Conservation (phyloP, 805 yeast genomes). For the Yamadazyma phyllophila region DNA sequence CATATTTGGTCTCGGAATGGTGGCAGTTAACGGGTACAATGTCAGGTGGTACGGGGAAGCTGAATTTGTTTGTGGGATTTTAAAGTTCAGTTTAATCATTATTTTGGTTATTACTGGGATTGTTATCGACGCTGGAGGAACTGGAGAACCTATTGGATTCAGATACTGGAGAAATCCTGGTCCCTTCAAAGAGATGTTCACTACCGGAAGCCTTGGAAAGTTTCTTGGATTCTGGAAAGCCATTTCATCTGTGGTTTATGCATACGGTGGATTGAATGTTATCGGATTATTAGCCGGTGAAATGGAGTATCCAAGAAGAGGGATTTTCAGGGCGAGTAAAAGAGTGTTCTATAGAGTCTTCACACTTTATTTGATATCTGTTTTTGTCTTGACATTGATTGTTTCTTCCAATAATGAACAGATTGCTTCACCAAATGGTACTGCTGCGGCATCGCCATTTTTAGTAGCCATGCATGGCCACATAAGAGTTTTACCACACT, state of each 20-base stretch:
- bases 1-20: constrained; percentile 35
- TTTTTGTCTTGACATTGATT: constrained; percentile 32
- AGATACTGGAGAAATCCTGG: constrained; percentile 43
- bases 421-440: constrained; percentile 26
- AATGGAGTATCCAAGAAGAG: constrained; percentile 31
- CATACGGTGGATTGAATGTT: constrained; percentile 32
- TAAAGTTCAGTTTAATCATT: constrained; percentile 23
- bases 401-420: constrained; percentile 27
- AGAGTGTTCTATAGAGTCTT: constrained; percentile 30
- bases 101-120: constrained; percentile 21
- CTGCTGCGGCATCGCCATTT: constrained; percentile 37
- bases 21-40: constrained; percentile 33
- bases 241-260: constrained; percentile 39
- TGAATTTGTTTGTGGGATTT: constrained; percentile 25
- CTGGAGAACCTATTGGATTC: constrained; percentile 24
- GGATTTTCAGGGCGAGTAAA: constrained; percentile 27
- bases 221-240: constrained; percentile 31
- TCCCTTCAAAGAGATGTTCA: constrained; percentile 33
- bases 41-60: constrained; percentile 35
- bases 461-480: constrained; percentile 38
- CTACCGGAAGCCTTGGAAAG: constrained; percentile 36
- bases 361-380: constrained; percentile 26
- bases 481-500: constrained; percentile 32
- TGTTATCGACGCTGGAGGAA: constrained; percentile 27
- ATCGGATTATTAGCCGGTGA: constrained; percentile 29